phyloP scores from a whole-genome alignment of 208 protist species.

The Ichthyophonus hoferi region DNA sequence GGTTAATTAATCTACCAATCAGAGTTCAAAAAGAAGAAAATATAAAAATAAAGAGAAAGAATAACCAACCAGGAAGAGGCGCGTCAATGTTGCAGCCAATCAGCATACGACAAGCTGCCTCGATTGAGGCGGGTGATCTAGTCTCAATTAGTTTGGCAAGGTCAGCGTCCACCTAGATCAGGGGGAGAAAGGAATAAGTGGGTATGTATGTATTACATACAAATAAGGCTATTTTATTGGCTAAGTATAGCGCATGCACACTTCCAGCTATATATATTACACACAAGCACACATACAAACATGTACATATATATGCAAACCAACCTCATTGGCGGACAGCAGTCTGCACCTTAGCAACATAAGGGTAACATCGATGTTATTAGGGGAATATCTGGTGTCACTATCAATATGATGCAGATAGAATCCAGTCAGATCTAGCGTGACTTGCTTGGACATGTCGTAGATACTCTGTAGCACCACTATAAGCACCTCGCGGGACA shows the following conservation, averaged over 20 bases:
- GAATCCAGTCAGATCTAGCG: slow-evolving; percentile 1
- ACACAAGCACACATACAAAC: neutral
- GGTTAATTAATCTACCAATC: no score
- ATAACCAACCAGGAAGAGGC: neutral
- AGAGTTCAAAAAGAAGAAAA: no score
- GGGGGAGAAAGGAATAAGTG: no score
- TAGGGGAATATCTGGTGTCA: neutral
- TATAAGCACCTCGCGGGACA: slow-evolving; percentile 5
- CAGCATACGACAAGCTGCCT: neutral
- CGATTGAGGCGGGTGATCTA: neutral
- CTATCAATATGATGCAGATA: neutral
- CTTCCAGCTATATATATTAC: neutral
- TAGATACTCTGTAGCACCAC: neutral
- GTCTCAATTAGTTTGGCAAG: neutral
- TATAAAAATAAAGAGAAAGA: no score
- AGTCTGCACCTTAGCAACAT: neutral
- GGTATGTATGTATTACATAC: neutral
- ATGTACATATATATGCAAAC: neutral
- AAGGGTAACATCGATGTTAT: neutral
- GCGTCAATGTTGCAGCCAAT: neutral
- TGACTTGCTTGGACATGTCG: slow-evolving; percentile 1
- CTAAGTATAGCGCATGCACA: no score
- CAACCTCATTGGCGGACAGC: neutral
- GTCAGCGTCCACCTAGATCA: neutral
- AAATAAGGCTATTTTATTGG: no score